phyloP scores from a whole-genome alignment of 345 rosid genomes.

The Ceriops zippeliana region DNA sequence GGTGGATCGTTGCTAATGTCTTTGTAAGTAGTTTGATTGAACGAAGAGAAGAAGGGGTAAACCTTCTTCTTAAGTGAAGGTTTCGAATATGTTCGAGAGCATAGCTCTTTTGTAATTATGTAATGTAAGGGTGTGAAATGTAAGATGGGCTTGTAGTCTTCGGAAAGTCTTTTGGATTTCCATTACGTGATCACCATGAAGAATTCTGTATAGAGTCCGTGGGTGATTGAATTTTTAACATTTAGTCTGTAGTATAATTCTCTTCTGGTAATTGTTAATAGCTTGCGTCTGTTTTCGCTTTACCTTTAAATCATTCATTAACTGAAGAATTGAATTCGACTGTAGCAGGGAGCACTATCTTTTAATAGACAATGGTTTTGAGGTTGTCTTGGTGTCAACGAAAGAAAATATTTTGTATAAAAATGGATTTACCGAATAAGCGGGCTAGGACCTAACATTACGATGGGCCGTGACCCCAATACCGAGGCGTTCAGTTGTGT shows the following conservation, averaged over 20 bases:
- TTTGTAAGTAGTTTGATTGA: constrained; percentile 43
- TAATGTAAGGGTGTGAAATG: constrained; percentile 10
- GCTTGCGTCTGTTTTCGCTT: neutral
- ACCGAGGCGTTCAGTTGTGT: too few relatives aligned
- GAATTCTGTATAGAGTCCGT: constrained; percentile 32
- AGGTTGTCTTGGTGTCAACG: too few relatives aligned
- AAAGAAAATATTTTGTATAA: too few relatives aligned
- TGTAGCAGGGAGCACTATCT: too few relatives aligned
- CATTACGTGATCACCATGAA: constrained; percentile 22
- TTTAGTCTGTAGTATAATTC: constrained; percentile 31
- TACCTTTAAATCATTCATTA: neutral
- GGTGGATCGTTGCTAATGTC: constrained; percentile 33
- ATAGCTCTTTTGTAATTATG: constrained; percentile 34
- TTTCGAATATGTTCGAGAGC: constrained; percentile 25
- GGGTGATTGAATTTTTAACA: constrained; percentile 35
- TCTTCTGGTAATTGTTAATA: constrained; percentile 16
- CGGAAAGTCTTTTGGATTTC: constrained; percentile 17
- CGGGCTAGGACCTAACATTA: too few relatives aligned
- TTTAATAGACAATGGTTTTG: too few relatives aligned
- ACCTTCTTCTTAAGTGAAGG: constrained; percentile 16
- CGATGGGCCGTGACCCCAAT: too few relatives aligned
- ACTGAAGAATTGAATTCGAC: neutral
- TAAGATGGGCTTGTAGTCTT: constrained; percentile 12
- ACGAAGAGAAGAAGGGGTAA: constrained; percentile 15
- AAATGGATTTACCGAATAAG: too few relatives aligned